Percentiles rank a stretch among this genome's conserved stretches.
phyloP scores from a whole-genome alignment of 2,329 filamentous ascomycete genomes.

The Drechslerella stenobrocha region DNA sequence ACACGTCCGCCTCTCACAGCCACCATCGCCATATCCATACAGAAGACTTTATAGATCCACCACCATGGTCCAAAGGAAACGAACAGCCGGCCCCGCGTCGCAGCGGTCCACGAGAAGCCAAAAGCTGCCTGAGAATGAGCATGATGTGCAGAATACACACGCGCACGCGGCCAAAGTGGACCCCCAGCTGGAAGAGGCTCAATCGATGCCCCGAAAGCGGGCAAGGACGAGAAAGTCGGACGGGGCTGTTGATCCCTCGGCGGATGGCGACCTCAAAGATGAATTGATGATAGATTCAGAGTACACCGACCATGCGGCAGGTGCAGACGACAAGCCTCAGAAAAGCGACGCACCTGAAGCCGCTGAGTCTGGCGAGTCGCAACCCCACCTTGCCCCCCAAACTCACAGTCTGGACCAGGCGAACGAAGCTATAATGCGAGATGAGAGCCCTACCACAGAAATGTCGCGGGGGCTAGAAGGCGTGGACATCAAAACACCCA shows the following conservation, averaged over 20 bases:
- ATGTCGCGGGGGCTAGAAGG: constrained; percentile 31
- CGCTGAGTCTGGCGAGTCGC: background rate
- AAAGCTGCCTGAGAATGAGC: constrained; percentile 9
- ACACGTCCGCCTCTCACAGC: constrained; percentile 23
- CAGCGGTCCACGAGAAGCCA: constrained; percentile 20
- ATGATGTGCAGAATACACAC: constrained; percentile 2
- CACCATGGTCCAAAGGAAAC: constrained; percentile 32
- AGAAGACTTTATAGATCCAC: background rate
- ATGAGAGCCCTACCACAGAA: constrained; percentile 25
- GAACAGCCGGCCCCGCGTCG: constrained; percentile 17
- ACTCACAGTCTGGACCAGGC: background rate
- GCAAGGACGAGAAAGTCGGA: constrained; percentile 18
- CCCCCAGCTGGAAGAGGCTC: constrained; percentile 5
- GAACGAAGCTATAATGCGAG: constrained; percentile 19
- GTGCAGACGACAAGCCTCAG: constrained; percentile 4
- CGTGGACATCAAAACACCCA: constrained; percentile 39
- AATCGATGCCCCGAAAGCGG: constrained; percentile 32
- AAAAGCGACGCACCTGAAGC: constrained; percentile 1
- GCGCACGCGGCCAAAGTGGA: constrained; percentile 3
- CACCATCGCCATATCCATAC: background rate
- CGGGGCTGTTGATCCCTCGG: background rate
- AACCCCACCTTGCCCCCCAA: constrained; percentile 1
- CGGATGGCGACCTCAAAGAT: constrained; percentile 2
- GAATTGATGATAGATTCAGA: constrained; percentile 12
- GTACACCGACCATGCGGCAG: constrained; percentile 10